A percentile compares a stretch with the other conserved stretches of the same genome.
Conservation (phyloP, 2,329 filamentous ascomycete genomes). For the Hypoxylon sp. region DNA sequence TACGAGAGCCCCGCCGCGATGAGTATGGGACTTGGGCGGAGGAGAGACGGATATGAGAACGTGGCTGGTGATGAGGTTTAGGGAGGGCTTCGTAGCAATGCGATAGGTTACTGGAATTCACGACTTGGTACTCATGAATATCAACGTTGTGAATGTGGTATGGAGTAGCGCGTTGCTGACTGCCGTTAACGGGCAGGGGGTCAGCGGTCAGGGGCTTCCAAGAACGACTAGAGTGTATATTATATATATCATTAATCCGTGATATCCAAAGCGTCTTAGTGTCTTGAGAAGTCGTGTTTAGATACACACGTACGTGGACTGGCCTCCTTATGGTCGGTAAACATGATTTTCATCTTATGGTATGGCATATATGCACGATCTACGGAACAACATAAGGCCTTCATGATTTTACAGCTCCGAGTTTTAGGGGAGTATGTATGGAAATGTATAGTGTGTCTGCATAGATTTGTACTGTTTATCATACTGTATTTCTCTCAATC, state of each 20-base stretch:
- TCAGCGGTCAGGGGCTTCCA: not conserved
- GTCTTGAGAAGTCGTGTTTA: not conserved
- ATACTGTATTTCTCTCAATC: too few relatives aligned
- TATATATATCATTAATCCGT: slow-evolving; percentile 7
- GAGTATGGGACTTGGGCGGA: slow-evolving; percentile 62
- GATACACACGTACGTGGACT: too few relatives aligned
- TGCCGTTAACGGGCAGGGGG: not conserved
- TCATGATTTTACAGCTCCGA: too few relatives aligned
- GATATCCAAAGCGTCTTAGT: slow-evolving; percentile 5
- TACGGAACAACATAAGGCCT: too few relatives aligned
- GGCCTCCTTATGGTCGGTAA: too few relatives aligned
- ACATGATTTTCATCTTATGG: too few relatives aligned
- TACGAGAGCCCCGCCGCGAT: slow-evolving; percentile 86
- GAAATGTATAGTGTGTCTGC: too few relatives aligned
- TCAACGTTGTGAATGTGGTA: slow-evolving; percentile 6
- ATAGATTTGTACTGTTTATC: too few relatives aligned
- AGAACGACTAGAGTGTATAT: slow-evolving; percentile 17
- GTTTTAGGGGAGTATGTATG: too few relatives aligned
- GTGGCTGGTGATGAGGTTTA: slow-evolving; percentile 71
- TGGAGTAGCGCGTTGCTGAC: not conserved
- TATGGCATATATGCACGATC: too few relatives aligned
- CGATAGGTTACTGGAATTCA: slow-evolving; percentile 13
- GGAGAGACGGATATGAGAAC: slow-evolving; percentile 71
- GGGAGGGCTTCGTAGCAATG: not conserved
- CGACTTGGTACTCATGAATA: slow-evolving; percentile 26